Base-by-base conservation (phyloP, 495 filamentous ascomycete species). In the Neurospora sp. region DNA sequence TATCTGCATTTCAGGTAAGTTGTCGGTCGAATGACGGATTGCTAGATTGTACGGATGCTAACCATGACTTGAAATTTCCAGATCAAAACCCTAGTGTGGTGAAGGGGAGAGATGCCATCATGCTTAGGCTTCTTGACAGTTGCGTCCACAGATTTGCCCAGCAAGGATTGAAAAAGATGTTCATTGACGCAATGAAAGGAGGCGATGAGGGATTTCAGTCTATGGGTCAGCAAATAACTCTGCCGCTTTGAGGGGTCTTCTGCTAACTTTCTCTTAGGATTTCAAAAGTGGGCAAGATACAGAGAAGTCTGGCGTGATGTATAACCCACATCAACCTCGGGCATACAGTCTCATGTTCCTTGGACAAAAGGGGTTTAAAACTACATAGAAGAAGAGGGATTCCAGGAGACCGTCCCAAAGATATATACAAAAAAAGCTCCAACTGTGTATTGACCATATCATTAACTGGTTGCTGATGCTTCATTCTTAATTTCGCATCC, bases 1-100 rank as follows among this genome's bases (percentile, higher is more conserved):
- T 74, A 81, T 91, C 46, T 88, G 88, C 77, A 86, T 90, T 74
- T 79, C 79, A 76, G 85, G 88, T 87, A 18, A 70, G 78, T 82
- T 75, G 72, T 18, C 12, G 4, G 53, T 31, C 39, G 59, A 18
- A 40, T 37, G 41, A 70, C n/a, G 16, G 9, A 22, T 39, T 31
- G 3, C 22, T 10, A 38, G 14, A 12, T 16, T 61, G 2, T 35
- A 35, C 1, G 27, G 27, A 73, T 69, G 53, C 72, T 73, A 39
- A 75, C 68, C 39, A 11, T 7, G 10, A 12, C 27, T 27, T 66
- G 27, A 18, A 35, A 9, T 10, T 37, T 2, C 35, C 71, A 83
- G 83, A 82, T 42, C 79, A 78, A 2, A 76, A 81, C 70, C 75
- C 78, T 14, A 73, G 79, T 16, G 79, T 77, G 69, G 77, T 75